A percentile compares a stretch with the other conserved stretches of the same genome.
Conservation (phyloP, 805 yeast genomes). For the Tetrapisispora namnaoensis region DNA sequence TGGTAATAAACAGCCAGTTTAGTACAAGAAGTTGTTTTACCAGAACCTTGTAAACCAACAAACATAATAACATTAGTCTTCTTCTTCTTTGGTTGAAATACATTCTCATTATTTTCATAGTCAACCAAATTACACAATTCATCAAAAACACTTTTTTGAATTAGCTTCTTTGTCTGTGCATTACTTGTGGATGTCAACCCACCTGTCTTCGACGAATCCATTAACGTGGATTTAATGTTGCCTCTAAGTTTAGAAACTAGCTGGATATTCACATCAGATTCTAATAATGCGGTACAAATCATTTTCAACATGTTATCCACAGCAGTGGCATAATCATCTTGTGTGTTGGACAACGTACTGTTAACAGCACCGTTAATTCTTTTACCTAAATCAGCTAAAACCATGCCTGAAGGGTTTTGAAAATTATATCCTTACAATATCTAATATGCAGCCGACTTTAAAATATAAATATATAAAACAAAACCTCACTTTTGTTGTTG, state of each 20-base stretch:
- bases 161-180: constrained; percentile 62
- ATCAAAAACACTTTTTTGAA: constrained; percentile 90
- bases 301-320: constrained; percentile 72
- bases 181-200: constrained; percentile 13
- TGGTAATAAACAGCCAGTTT: constrained; percentile 91
- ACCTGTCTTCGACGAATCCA: constrained; percentile 31
- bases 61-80: constrained; percentile 80
- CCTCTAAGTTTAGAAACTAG: constrained; percentile 71
- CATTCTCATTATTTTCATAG: constrained; percentile 40
- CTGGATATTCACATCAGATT: constrained; percentile 86
- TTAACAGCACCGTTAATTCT: constrained; percentile 67
- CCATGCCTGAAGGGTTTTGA: constrained; percentile 37
- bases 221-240: constrained; percentile 52
- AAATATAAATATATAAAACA: no score
- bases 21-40: constrained; percentile 96
- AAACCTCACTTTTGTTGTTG: no score
- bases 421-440: not conserved
- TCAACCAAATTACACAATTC: constrained; percentile 84
- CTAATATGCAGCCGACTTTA: no score
- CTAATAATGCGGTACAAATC: constrained; percentile 80
- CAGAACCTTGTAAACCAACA: constrained; percentile 98
- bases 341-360: constrained; percentile 46
- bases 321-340: constrained; percentile 48
- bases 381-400: constrained; percentile 69
- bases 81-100: constrained; percentile 73